Conservation (phyloP, 306 rosid species). For the Dryas octopetala region DNA sequence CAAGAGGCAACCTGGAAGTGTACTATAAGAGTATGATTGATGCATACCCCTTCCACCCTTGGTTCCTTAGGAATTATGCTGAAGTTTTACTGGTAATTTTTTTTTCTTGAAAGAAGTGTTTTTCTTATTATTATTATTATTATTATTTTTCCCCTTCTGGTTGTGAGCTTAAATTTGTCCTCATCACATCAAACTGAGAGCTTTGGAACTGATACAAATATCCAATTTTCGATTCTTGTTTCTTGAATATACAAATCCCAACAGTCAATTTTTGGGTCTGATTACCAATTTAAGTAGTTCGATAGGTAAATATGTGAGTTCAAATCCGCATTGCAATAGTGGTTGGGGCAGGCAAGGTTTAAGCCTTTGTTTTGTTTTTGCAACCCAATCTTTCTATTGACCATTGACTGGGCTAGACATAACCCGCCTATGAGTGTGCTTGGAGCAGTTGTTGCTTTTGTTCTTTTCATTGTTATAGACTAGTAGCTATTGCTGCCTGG, state of each 20-base stretch:
- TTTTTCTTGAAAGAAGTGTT: neutral
- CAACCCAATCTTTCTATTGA: too few relatives aligned
- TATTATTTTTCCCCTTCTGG: neutral
- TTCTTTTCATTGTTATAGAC: neutral
- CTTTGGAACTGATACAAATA: neutral
- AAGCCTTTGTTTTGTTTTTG: neutral
- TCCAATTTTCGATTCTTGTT: neutral
- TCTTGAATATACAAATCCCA: neutral
- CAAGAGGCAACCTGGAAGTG: conserved; percentile 43
- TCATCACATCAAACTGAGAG: neutral
- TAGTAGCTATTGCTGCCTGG: neutral
- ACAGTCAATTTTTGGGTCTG: neutral
- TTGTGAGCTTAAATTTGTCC: neutral
- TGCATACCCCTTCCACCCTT: conserved; percentile 59
- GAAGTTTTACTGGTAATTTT: conserved; percentile 58
- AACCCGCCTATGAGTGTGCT: too few relatives aligned
- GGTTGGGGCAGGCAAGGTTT: neutral
- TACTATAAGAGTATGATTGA: conserved; percentile 56
- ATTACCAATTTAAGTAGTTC: conserved; percentile 1
- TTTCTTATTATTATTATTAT: neutral
- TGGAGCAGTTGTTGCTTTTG: neutral
- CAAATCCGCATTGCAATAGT: neutral
- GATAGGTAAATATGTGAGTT: neutral
- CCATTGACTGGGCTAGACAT: too few relatives aligned
- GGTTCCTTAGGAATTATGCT: conserved; percentile 66